phyloP scores from a whole-genome alignment of 2,329 filamentous ascomycete species.

The Trichocomaceae sp. region DNA sequence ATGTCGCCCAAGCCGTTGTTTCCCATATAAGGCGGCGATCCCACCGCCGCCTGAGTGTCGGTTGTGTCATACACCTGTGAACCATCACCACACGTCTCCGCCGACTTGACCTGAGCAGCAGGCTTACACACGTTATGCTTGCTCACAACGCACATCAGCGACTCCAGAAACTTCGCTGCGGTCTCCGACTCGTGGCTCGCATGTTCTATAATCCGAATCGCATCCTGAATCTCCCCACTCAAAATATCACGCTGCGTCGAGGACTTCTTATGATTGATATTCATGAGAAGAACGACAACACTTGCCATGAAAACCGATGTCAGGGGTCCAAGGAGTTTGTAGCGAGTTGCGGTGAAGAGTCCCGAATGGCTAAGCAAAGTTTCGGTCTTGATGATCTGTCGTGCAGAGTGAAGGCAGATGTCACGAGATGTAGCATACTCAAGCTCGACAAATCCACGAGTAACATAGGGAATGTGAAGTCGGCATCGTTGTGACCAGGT shows the following conservation, averaged over 20 bases:
- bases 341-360: not conserved
- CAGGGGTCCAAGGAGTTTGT: constrained; percentile 1
- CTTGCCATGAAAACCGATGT: constrained; percentile 2
- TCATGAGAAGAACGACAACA: not conserved
- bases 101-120: not conserved
- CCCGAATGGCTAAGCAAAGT: not conserved
- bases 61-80: not conserved
- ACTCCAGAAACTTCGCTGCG: not conserved
- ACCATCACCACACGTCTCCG: not conserved
- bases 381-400: not conserved
- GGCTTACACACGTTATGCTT: not conserved
- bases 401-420: constrained; percentile 1
- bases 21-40: not conserved
- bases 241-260: not conserved
- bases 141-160: not conserved
- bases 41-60: not conserved
- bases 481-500: not conserved
- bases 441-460: not conserved
- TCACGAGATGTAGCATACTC: not conserved
- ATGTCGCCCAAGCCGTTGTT: not conserved
- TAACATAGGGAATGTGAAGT: constrained; percentile 3
- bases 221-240: not conserved
- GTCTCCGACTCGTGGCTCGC: not conserved
- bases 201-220: not conserved
- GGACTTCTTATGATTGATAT: not conserved